Percentiles rank a stretch among this genome's conserved stretches.
Evolutionary conservation across 2,329 filamentous ascomycete genomes (phyloP).

Genomic region (Onygena corvina): DNA sequence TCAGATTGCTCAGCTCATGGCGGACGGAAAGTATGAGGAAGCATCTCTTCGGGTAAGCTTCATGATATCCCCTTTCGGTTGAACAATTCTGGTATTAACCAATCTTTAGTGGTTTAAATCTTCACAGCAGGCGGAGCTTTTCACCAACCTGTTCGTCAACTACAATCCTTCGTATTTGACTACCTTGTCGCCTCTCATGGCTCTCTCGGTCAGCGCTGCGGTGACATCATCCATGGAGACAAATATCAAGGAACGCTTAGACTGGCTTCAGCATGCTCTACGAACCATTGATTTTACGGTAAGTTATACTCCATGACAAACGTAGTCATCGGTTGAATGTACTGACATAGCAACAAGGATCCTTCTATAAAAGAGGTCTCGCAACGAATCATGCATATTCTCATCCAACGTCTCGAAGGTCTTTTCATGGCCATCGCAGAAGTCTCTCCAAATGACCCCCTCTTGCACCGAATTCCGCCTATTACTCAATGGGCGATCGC

Average conservation of each 20-base stretch:
- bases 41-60: constrained; percentile 34
- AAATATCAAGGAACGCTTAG: constrained; percentile 43
- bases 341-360: constrained; percentile 28
- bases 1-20: constrained; percentile 33
- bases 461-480: constrained; percentile 40
- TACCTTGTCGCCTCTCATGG: constrained; percentile 45
- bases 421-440: constrained; percentile 47
- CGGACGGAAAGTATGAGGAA: constrained; percentile 32
- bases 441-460: constrained; percentile 39
- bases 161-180: constrained; percentile 46
- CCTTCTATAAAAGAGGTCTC: constrained; percentile 45
- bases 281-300: constrained; percentile 43
- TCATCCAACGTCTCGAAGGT: constrained; percentile 45
- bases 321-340: constrained; percentile 10
- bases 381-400: constrained; percentile 48
- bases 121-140: constrained; percentile 46
- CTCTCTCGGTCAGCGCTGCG: constrained; percentile 51
- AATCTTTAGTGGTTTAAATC: constrained; percentile 49
- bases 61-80: not conserved
- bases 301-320: constrained; percentile 15
- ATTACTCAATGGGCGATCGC: constrained; percentile 35
- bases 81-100: constrained; percentile 3
- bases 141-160: constrained; percentile 49
- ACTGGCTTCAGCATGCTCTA: constrained; percentile 48
- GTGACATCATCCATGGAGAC: constrained; percentile 46